Evolutionary conservation across 176 grass and related monocot genomes (phyloP).

Genomic region (Puccinellia tenuiflora): DNA sequence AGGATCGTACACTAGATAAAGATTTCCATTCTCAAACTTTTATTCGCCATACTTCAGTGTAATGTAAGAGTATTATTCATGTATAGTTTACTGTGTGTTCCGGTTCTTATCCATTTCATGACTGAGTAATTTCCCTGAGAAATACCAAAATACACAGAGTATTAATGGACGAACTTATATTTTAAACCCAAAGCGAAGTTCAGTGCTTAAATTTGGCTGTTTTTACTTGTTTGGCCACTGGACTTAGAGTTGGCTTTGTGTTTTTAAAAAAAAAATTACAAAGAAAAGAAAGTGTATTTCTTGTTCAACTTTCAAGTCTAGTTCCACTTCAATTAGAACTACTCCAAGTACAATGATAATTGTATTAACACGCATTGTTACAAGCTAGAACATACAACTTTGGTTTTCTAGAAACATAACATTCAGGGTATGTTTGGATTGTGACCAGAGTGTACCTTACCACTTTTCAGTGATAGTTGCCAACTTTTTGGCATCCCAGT

Average conservation of each 20-base stretch:
- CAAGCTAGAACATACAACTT: neutral
- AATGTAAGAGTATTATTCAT: neutral
- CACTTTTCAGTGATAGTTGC: neutral
- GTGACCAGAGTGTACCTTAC: neutral
- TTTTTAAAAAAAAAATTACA: neutral
- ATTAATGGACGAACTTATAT: neutral
- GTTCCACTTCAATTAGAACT: neutral
- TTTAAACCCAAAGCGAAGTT: neutral
- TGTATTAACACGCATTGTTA: neutral
- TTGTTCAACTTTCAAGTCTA: neutral
- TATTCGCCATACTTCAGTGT: neutral
- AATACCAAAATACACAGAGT: neutral
- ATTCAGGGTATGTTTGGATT: neutral
- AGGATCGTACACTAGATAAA: neutral
- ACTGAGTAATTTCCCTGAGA: neutral
- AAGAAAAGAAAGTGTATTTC: neutral
- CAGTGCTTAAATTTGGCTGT: neutral
- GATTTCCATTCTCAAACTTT: neutral
- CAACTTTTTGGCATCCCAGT: neutral
- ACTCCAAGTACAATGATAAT: neutral
- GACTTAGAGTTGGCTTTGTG: constrained; percentile 9
- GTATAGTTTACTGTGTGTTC: neutral
- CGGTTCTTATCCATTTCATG: constrained; percentile 13
- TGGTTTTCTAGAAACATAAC: constrained; percentile 7
- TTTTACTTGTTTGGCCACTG: neutral